Evolutionary conservation across 2,329 filamentous ascomycete species (phyloP).

Genomic region (Fusarium sp.): DNA sequence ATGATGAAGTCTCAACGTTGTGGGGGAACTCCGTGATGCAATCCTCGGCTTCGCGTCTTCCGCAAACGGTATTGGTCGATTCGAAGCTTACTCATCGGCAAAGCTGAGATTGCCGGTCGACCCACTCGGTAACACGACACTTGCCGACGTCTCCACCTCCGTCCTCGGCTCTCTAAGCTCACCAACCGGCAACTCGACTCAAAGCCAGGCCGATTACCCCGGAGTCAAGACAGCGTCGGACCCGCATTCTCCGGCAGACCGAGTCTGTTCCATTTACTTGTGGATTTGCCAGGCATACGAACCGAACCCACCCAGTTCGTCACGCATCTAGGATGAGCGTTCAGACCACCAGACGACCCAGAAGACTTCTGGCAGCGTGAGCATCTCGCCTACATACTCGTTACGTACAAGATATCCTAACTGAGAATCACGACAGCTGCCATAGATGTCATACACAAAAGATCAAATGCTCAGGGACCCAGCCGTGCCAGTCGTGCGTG

Average conservation of each 20-base stretch:
- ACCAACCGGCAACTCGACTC: constrained; percentile 9
- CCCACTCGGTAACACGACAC: constrained; percentile 9
- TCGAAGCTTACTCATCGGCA: constrained; percentile 25
- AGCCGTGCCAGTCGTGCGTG: constrained; percentile 55
- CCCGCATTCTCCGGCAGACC: constrained; percentile 22
- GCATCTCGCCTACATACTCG: not conserved
- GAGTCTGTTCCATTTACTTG: constrained; percentile 22
- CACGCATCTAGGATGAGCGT: constrained; percentile 26
- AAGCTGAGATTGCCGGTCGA: constrained; percentile 1
- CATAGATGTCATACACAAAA: constrained; percentile 59
- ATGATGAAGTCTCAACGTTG: constrained; percentile 4
- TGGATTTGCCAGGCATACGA: constrained; percentile 11
- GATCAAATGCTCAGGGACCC: constrained; percentile 59
- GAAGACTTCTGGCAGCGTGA: constrained; percentile 43
- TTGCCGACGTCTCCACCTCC: constrained; percentile 29
- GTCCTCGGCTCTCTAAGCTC: constrained; percentile 5
- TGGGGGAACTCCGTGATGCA: not conserved
- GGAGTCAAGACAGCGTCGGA: constrained; percentile 19
- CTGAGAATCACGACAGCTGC: constrained; percentile 40
- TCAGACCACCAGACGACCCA: constrained; percentile 34
- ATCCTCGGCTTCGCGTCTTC: not conserved
- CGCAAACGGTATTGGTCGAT: constrained; percentile 3
- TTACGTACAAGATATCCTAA: constrained; percentile 3
- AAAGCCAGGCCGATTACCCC: constrained; percentile 26
- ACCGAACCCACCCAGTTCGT: not conserved